Base-by-base conservation (phyloP, 129 eudicot species). In the Helichrysum umbraculigerum region DNA sequence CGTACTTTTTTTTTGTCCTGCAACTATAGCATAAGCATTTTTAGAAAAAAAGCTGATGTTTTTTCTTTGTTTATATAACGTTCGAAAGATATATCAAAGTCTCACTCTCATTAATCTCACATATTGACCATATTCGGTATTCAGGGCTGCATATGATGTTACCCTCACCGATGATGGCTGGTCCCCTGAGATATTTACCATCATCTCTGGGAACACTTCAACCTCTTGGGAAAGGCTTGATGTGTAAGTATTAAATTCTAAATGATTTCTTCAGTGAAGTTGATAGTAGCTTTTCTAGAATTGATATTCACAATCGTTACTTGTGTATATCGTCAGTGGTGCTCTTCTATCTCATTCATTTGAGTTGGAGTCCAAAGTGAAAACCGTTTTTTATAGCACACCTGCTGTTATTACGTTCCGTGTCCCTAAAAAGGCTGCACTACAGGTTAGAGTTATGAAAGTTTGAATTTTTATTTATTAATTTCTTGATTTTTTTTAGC, bases 171-270 rank as follows among this genome's bases (percentile, higher is more conserved):
- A 93, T 80, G 90, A 83, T 86, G 87, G 85, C 81, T 93, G 98
- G 98, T 71, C 92, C 54, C 17, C 75, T 44, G 95, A 88, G 21
- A 51, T 81, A 41, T 93, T 93, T 76, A 82, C 77, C 20, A 19
- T 86, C 51, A 78, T 93, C 79, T 70, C 81, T 64, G 96, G 98
- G 17, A 93, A 90, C 88, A 86, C 92, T 51, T 84, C 98, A 29
- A 73, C 60, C 12, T 86, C 98, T 62, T 93, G 98, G 98, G 98
- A 93, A 85, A 88, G 87, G 73, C 98, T 93, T 83, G 98, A 93
- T 83, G 95, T 81, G 98, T 93, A 81, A 79, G 98, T 88, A 42
- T 76, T 44, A 6, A 9, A 57, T 29, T 28, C 52, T 42, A 52
- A 64, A 10, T 14, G 37, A 21, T 76, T 63, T 69, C 78, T 80